These are phyloP conservation scores for Cutaneotrichosporon sp. DNA, from an alignment of 1,284 basidiomycete genomes.

Conservation along the genomic window DNA sequence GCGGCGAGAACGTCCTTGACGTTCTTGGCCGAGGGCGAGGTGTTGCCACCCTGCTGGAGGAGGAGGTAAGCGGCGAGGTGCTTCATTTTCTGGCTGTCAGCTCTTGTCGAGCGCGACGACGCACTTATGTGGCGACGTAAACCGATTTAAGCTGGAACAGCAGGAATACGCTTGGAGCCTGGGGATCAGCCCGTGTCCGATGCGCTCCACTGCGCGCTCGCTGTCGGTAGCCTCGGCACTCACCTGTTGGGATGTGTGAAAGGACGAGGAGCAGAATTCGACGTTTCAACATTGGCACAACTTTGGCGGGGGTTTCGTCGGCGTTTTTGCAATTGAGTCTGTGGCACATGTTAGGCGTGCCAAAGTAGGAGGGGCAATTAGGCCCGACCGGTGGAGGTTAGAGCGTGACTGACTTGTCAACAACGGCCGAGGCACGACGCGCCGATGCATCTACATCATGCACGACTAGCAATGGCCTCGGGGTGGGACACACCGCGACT, in stretches of 20 bases:
- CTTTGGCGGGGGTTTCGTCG: background rate
- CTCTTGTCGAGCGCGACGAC: background rate
- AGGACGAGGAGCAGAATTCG: conserved; percentile 1
- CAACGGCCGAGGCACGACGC: background rate
- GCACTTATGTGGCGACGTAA: conserved; percentile 45
- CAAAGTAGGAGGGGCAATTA: background rate
- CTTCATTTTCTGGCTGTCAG: conserved; percentile 68
- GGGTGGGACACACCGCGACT: background rate
- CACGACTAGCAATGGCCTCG: background rate
- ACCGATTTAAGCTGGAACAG: conserved; percentile 52
- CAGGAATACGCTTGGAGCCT: conserved; percentile 50
- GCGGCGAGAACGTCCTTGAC: conserved; percentile 83
- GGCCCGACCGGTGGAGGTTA: background rate
- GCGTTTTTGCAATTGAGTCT: background rate
- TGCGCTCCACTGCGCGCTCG: background rate
- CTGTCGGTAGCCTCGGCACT: background rate
- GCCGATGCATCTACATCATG: background rate
- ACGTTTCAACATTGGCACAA: background rate
- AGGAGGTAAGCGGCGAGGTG: conserved; percentile 97
- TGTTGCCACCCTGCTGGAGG: conserved; percentile 91
- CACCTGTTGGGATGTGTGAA: conserved; percentile 9
- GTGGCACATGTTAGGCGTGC: background rate
- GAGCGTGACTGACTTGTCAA: conserved; percentile 6
- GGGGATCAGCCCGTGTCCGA: conserved; percentile 6
- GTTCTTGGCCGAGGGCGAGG: conserved; percentile 80